Percentiles rank a stretch among this genome's conserved stretches.
Conservation (phyloP, 1,284 basidiomycete species). For the Ceratobasidium papillatum region DNA sequence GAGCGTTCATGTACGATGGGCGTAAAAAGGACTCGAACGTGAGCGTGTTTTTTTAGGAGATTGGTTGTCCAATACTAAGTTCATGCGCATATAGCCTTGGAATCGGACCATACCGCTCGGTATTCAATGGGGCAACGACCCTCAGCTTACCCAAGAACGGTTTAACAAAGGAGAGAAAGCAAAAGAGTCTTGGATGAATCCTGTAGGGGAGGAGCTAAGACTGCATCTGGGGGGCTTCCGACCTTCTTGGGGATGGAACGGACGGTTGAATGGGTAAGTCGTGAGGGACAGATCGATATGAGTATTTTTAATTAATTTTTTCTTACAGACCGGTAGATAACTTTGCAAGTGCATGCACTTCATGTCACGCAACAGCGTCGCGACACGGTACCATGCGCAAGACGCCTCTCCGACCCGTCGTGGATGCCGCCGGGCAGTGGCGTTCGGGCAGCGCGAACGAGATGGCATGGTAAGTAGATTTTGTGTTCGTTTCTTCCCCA, state of each 20-base stretch:
- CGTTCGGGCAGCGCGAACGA: slow-evolving; percentile 27
- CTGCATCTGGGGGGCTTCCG: background rate
- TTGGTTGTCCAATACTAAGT: background rate
- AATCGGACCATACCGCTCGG: slow-evolving; percentile 32
- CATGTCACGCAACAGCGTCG: slow-evolving; percentile 19
- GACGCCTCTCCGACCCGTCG: background rate
- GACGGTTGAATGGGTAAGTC: slow-evolving; percentile 38
- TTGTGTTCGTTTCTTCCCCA: background rate
- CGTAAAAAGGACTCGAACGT: background rate
- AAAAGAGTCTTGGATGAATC: slow-evolving; percentile 40
- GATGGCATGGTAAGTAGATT: background rate
- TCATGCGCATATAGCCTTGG: slow-evolving; percentile 30
- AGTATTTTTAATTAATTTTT: background rate
- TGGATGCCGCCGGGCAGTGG: slow-evolving; percentile 26
- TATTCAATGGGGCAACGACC: slow-evolving; percentile 40
- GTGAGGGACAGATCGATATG: background rate
- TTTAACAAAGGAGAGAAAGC: slow-evolving; percentile 23
- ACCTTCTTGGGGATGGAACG: slow-evolving; percentile 42
- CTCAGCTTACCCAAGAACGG: slow-evolving; percentile 30
- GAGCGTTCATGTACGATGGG: slow-evolving; percentile 40
- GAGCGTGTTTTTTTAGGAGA: no score
- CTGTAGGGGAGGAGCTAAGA: slow-evolving; percentile 29
- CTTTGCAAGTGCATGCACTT: slow-evolving; percentile 14
- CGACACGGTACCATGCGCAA: slow-evolving; percentile 21
- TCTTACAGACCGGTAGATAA: slow-evolving; percentile 14